Percentiles rank a stretch among this genome's conserved stretches.
Conservation (phyloP, 176 grass and related monocot genomes). For the Areca catechu region DNA sequence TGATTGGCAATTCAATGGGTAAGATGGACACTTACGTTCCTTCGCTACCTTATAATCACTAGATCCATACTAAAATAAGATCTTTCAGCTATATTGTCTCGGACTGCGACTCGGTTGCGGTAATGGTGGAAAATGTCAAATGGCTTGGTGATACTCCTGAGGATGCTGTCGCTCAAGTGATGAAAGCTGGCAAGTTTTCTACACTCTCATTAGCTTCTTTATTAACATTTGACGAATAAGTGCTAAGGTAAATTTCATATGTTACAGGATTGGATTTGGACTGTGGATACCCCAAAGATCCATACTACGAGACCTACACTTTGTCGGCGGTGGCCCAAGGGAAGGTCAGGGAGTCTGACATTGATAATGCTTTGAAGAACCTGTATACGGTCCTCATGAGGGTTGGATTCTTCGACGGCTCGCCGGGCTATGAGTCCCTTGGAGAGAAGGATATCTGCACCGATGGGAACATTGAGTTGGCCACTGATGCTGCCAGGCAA, state of each 20-base stretch:
- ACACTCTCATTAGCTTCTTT: not conserved
- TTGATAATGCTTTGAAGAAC: constrained; percentile 3
- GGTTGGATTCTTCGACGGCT: not conserved
- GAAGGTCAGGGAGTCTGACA: not conserved
- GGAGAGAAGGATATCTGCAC: constrained; percentile 18
- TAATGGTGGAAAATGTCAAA: not conserved
- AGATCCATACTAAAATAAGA: too few species aligned
- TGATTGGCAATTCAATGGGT: constrained; percentile 1
- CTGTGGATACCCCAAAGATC: not conserved
- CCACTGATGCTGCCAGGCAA: constrained; percentile 40
- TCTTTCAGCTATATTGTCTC: constrained; percentile 2
- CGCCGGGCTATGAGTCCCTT: constrained; percentile 4
- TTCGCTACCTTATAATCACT: not conserved
- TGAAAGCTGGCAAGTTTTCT: not conserved
- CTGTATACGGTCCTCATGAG: constrained; percentile 3
- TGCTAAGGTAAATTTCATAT: too few species aligned
- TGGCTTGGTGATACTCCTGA: not conserved
- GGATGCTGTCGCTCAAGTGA: not conserved
- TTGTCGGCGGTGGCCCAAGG: not conserved
- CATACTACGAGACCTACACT: not conserved
- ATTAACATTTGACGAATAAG: too few species aligned
- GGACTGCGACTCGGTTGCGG: not conserved
- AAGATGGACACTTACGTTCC: not conserved
- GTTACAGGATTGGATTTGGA: not conserved
- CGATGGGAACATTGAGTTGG: constrained; percentile 30